These are phyloP conservation scores for Talaromyces wortmannii DNA, from an alignment of 495 filamentous ascomycete genomes.

Conservation along the genomic window DNA sequence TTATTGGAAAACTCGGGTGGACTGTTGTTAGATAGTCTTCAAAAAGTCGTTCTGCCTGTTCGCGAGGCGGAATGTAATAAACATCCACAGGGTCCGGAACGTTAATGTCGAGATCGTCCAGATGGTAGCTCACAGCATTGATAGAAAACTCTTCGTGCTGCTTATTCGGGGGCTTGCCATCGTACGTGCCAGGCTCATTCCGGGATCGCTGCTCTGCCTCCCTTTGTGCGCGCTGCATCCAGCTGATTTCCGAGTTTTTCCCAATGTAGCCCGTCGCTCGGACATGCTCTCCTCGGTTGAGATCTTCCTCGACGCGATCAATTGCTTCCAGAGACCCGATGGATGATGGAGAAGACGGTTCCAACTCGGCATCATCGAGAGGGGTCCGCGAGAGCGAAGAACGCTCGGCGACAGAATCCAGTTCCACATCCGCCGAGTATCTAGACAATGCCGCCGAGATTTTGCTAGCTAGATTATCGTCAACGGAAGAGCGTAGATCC, in stretches of 20 bases:
- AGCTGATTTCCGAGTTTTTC: constrained; percentile 57
- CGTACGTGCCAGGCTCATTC: constrained; percentile 23
- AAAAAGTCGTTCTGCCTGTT: constrained; percentile 47
- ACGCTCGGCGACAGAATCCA: constrained; percentile 10
- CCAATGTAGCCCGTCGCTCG: constrained; percentile 56
- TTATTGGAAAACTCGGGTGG: constrained; percentile 55
- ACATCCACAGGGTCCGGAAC: constrained; percentile 40
- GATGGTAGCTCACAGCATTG: constrained; percentile 47
- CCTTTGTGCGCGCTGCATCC: constrained; percentile 47
- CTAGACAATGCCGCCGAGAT: constrained; percentile 11
- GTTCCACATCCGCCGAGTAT: constrained; percentile 16
- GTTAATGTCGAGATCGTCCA: constrained; percentile 50
- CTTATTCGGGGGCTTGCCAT: constrained; percentile 15
- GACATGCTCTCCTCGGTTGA: constrained; percentile 43
- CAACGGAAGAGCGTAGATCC: constrained; percentile 11
- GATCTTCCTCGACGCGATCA: constrained; percentile 55
- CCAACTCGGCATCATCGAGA: constrained; percentile 27
- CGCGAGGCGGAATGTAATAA: constrained; percentile 47
- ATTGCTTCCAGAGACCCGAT: constrained; percentile 55
- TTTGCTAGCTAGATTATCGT: constrained; percentile 1
- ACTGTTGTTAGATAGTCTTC: constrained; percentile 51
- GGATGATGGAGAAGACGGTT: constrained; percentile 36
- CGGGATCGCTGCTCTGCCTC: constrained; percentile 27
- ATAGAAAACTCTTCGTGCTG: constrained; percentile 21
- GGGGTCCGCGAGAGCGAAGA: constrained; percentile 24